Base-by-base conservation (phyloP, 2,329 filamentous ascomycete species). In the Ambrosiella xylebori region DNA sequence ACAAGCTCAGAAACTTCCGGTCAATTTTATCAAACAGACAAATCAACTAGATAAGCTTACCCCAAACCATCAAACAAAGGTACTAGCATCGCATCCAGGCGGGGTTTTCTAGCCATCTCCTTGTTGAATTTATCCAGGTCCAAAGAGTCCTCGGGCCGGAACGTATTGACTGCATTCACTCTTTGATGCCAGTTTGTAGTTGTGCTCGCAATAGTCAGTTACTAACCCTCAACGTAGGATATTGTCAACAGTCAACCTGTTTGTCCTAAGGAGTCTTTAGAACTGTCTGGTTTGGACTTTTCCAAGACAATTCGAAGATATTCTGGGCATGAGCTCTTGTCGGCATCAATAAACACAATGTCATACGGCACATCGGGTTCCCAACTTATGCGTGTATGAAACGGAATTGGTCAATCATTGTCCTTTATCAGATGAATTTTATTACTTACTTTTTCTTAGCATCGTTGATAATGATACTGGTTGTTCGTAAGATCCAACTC, bases 181-280 rank as follows among this genome's bases (percentile, higher is more conserved):
- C 35, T 37, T 51, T 54, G 58, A 57, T 61, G 62, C 59, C 57
- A 65, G 41, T 37, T 58, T 17, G 19, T 49, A 49, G 40, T 58
- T 72, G 11, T 67, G 67, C 9, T 66, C 63, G 60, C 66, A 67
- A 27, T 69, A 68, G 15, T 71, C 69, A 3, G 73, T 76, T 2
- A 79, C 73, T 11, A 76, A 66, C 6, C 71, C 76, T 6, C 68
- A 66, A 2, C 73, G 73, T 35, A 81, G 69, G 47, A 76, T 71
- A 59, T 80, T 80, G 64, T 80, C 78, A 0, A 74, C 67, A 60
- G 80, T 74, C 58, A 79, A 66, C 0, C 75, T 76, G 7, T 73
- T 75, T 7, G 70, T 65, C 0, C 72, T 70, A 44, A 80, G 69
- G 35, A 80, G 69, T 6, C 75, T 71, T 61, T 63, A 2, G 64